phyloP scores from a whole-genome alignment of 164 flowering plant genomes.

The Stephania japonica region DNA sequence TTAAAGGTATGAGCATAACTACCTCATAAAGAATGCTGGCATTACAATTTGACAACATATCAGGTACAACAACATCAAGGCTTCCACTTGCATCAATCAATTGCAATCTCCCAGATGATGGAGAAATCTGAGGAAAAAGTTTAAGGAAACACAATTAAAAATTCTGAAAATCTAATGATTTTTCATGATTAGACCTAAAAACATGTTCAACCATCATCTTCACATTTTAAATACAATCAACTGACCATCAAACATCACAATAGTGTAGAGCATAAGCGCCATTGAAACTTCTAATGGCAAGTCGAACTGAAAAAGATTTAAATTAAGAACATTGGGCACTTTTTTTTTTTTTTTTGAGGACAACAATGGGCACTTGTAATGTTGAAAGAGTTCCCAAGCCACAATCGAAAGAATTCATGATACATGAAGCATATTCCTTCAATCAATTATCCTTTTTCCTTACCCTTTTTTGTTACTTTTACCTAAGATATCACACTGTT shows the following conservation, averaged over 20 bases:
- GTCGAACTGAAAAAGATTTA: neutral
- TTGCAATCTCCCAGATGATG: conserved; percentile 72
- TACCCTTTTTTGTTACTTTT: too few relatives aligned
- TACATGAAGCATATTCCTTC: too few relatives aligned
- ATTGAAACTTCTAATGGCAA: neutral
- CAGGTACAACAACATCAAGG: conserved; percentile 64
- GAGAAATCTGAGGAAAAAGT: conserved; percentile 41
- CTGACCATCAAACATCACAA: neutral
- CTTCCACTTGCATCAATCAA: conserved; percentile 76
- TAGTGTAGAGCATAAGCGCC: neutral
- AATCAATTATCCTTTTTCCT: too few relatives aligned
- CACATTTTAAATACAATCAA: neutral
- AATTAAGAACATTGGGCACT: neutral
- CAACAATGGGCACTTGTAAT: neutral
- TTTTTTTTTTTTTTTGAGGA: too few relatives aligned
- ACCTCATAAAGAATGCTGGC: conserved; percentile 62
- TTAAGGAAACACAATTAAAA: conserved; percentile 2
- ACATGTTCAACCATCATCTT: too few relatives aligned
- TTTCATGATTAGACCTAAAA: too few relatives aligned
- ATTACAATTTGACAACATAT: conserved; percentile 49
- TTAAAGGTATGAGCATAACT: conserved; percentile 2
- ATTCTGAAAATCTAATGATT: neutral
- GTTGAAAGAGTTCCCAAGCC: neutral
- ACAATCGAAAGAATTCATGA: neutral
- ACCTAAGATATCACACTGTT: neutral